Conservation (phyloP, 73 alveolate genomes). For the Stentor coeruleus region DNA sequence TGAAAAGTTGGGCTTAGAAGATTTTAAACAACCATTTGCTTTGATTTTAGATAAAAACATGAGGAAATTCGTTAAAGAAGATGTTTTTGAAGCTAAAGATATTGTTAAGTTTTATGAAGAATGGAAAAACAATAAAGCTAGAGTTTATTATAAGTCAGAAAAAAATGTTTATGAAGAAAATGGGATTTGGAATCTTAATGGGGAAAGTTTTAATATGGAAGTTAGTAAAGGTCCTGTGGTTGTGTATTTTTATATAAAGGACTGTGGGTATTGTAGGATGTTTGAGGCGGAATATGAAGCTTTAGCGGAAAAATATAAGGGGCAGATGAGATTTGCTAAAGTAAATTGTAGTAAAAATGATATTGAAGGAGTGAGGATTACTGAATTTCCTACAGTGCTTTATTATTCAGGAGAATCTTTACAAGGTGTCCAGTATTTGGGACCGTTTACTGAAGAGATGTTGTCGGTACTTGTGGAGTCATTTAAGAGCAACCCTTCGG, state of each 20-base stretch:
- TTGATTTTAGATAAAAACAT: neutral
- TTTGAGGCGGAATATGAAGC: neutral
- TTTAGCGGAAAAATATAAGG: neutral
- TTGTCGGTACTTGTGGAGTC: no score
- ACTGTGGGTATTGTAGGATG: constrained; percentile 1
- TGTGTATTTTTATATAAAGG: neutral
- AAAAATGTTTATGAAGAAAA: neutral
- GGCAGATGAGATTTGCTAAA: no score
- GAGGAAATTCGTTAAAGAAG: neutral
- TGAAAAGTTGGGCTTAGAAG: neutral
- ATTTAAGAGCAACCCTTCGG: no score
- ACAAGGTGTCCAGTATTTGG: no score
- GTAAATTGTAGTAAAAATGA: no score
- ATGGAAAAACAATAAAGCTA: neutral
- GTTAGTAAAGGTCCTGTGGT: neutral
- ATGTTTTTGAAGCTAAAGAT: neutral
- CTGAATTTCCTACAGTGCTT: no score
- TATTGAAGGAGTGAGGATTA: no score
- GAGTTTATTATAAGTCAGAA: neutral
- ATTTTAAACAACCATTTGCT: neutral
- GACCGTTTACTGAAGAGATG: no score
- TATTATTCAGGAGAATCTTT: no score
- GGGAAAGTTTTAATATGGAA: neutral
- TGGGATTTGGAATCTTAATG: neutral
- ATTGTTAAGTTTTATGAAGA: neutral